Percentiles rank a stretch among this genome's conserved stretches.
Conservation (phyloP, 495 filamentous ascomycete species). For the Umbilicaria muhlenbergii region DNA sequence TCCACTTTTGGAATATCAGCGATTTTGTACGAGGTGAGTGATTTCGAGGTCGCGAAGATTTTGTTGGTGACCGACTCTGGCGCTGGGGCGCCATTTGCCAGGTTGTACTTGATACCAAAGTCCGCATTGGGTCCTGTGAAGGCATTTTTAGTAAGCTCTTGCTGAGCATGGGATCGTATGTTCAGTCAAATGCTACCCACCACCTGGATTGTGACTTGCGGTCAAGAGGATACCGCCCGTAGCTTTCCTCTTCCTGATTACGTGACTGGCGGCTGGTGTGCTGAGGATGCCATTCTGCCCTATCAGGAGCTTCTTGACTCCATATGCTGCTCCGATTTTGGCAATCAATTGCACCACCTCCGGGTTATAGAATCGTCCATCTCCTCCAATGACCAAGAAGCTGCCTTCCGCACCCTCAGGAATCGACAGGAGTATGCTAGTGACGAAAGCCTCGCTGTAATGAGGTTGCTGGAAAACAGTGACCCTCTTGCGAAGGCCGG, state of each 20-base stretch:
- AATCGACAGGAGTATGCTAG: constrained; percentile 87
- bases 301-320: constrained; percentile 95
- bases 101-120: constrained; percentile 99
- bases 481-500: constrained; percentile 96
- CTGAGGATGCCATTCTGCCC: constrained; percentile 93
- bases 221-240: constrained; percentile 95
- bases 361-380: constrained; percentile 93
- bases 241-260: constrained; percentile 84
- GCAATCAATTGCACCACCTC: constrained; percentile 94
- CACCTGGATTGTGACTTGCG: constrained; percentile 94
- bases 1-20: constrained; percentile 77
- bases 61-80: constrained; percentile 95
- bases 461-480: constrained; percentile 88
- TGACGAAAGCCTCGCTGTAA: constrained; percentile 91
- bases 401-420: constrained; percentile 79
- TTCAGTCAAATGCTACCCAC: constrained; percentile 33
- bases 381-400: constrained; percentile 92
- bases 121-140: constrained; percentile 69
- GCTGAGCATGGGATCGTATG: not conserved
- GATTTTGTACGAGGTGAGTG: constrained; percentile 80
- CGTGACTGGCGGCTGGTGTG: constrained; percentile 86
- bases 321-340: constrained; percentile 92
- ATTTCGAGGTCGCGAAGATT: constrained; percentile 83
- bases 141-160: too few species aligned
- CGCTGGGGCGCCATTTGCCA: constrained; percentile 86